Conservation (phyloP, 2,329 filamentous ascomycete genomes). For the Harringtonia lauricola region DNA sequence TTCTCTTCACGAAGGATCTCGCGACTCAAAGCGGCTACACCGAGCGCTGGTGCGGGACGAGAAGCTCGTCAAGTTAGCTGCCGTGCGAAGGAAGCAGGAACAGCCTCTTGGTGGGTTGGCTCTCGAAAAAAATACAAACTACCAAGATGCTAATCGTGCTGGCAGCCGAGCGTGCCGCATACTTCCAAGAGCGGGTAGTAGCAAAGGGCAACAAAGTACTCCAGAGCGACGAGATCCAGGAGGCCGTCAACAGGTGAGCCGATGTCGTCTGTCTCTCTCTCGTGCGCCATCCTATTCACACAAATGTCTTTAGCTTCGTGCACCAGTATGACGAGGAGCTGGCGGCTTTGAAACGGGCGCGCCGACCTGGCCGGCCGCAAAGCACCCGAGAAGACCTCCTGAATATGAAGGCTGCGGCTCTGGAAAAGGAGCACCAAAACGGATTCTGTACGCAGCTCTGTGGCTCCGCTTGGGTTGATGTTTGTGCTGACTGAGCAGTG, state of each 20-base stretch:
- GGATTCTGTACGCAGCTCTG: constrained; percentile 61
- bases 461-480: too few relatives aligned
- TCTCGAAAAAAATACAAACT: not conserved
- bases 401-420: constrained; percentile 55
- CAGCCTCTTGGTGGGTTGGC: constrained; percentile 51
- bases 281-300: constrained; percentile 19
- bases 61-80: constrained; percentile 61
- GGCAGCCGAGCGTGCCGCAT: constrained; percentile 9
- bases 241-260: constrained; percentile 49
- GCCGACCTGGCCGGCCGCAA: constrained; percentile 69
- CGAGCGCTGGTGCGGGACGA: constrained; percentile 73
- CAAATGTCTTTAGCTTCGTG: constrained; percentile 47
- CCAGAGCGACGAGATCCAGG: constrained; percentile 44
- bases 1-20: constrained; percentile 75
- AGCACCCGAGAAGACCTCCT: constrained; percentile 68
- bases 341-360: constrained; percentile 50
- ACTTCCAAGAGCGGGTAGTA: constrained; percentile 45
- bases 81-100: constrained; percentile 63
- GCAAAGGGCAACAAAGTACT: constrained; percentile 40
- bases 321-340: constrained; percentile 64
- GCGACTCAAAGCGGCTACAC: constrained; percentile 73
- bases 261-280: constrained; percentile 12
- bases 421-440: constrained; percentile 69
- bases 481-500: constrained; percentile 25
- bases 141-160: not conserved